Base-by-base conservation (phyloP, 23 red algal species). In the Rhodosorus marinus region DNA sequence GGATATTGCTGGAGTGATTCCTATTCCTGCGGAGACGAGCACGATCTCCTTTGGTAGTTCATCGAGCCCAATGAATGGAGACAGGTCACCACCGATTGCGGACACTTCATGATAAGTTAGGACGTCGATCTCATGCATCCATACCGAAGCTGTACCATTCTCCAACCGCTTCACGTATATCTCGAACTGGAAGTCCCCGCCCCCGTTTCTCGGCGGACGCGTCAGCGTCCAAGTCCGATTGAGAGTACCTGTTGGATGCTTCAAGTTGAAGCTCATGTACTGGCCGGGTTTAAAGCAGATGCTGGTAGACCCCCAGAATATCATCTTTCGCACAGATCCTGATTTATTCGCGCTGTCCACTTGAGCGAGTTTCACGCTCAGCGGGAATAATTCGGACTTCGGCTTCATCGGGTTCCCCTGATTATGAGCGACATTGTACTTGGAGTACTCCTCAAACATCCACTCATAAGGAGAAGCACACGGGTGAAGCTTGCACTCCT, bases 191-290 rank as follows among this genome's bases (percentile, higher is more conserved):
- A 64, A 8, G 29, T 80, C 74, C 14, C 74, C 74, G 24, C 53
- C 52, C 24, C 45, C 47, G 14, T 62, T 69, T 33, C 62, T 62
- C 0, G 74, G 52, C 51, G 56, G 62, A 33, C 62, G 62, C 1
- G 74, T 69, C 33, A 80, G 33, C 31, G 74, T 80, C 74, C 74
- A 80, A 19, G 74, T 80, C 15, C 74, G 61, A 6, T 61, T 51
- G 36, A 69, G 34, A 2, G 74, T 62, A n/a, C n/a, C n/a, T n/a
- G n/a, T n/a, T n/a, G n/a, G n/a, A n/a, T n/a, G n/a, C n/a, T n/a
- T n/a, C 57, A 80, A 64, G 6, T 64, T 54, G 50, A 80, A 64
- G 28, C 62, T 57, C 23, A 55, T 54, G 61, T 80, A 80, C 60
- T 80, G 74, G 7, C 74, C 74, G 6, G 74, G 74, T 33, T 61